Evolutionary conservation across 148 eudicot species (phyloP).

Genomic region (Cornus florida): DNA sequence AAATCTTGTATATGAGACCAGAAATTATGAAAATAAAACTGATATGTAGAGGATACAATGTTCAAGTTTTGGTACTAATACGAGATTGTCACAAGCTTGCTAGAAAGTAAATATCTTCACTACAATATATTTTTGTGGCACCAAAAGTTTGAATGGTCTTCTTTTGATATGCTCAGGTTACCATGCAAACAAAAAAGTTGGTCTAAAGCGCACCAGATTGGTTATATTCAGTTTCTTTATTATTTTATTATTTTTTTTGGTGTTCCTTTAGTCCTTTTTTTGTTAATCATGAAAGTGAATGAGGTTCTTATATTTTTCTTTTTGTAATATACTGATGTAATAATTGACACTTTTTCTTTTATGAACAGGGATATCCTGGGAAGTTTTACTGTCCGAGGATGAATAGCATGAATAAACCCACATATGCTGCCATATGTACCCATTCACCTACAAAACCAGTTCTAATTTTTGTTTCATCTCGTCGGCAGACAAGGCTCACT

Average conservation of each 20-base stretch:
- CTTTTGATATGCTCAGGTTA: too few species aligned
- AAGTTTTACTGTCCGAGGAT: conserved; percentile 97
- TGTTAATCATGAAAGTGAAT: background rate
- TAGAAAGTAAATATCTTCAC: too few species aligned
- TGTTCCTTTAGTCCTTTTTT: background rate
- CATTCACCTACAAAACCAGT: conserved; percentile 99
- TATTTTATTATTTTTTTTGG: background rate
- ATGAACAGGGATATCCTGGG: conserved; percentile 91
- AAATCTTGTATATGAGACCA: too few species aligned
- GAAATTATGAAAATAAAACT: too few species aligned
- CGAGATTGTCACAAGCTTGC: too few species aligned
- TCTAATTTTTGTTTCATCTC: conserved; percentile 94
- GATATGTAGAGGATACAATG: too few species aligned
- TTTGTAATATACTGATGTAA: background rate
- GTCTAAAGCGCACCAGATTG: background rate
- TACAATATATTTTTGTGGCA: too few species aligned
- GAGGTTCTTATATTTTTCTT: background rate
- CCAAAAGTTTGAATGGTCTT: too few species aligned
- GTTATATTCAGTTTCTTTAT: too few species aligned
- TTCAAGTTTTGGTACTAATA: too few species aligned
- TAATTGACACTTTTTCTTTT: background rate
- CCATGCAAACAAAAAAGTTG: too few species aligned
- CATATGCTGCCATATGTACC: conserved; percentile 93
- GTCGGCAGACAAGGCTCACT: conserved; percentile 98
- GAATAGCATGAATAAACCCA: conserved; percentile 99